Base-by-base conservation (phyloP, 2,329 filamentous ascomycete species). In the Neopestalotiopsis rosae region DNA sequence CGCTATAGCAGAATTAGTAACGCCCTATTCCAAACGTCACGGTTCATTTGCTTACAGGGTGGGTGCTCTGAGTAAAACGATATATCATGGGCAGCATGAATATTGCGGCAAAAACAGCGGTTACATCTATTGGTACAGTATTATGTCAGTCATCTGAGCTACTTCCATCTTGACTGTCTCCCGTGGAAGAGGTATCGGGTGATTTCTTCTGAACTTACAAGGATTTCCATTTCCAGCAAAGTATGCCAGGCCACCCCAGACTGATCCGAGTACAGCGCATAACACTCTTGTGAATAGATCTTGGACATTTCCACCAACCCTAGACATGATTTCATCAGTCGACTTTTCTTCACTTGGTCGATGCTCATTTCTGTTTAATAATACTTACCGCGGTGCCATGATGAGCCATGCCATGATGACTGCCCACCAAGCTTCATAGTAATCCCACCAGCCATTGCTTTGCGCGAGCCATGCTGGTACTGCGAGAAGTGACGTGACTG, bases 71-170 rank as follows among this genome's bases (percentile, higher is more conserved):
- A 0, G 86, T 86, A 69, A 83, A 88, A 34, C 87, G 81, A 69
- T 88, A 88, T 12, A 89, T 78, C 87, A 89, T 89, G 0, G 88
- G 88, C n/a, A 87, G 72, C 85, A 89, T 88, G 72, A 85, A 90
- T 5, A 89, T 79, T 3, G 81, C 80, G 14, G 87, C 84, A 76
- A 90, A 89, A 0, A 82, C 83, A 4, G 84, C 86, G 76, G 88
- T 83, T 1, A 89, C 82, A 72, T 85, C 45, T 52, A 52, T 17
- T n/a, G n/a, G 1, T n/a, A 6, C 14, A 52, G 45, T 17, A 17
- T 9, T 49, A 17, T 52, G 45, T 52, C 5, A 20, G n/a, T 52
- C 17, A 20, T 17, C 45, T 17, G 45, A 52, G 45, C n/a, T 17
- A 14, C n/a, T 17, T 52, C 45, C 24, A 28, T 28, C 24, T 28